Conservation (phyloP, 352 stramenopile species). For the Phytopythium delawarense region DNA sequence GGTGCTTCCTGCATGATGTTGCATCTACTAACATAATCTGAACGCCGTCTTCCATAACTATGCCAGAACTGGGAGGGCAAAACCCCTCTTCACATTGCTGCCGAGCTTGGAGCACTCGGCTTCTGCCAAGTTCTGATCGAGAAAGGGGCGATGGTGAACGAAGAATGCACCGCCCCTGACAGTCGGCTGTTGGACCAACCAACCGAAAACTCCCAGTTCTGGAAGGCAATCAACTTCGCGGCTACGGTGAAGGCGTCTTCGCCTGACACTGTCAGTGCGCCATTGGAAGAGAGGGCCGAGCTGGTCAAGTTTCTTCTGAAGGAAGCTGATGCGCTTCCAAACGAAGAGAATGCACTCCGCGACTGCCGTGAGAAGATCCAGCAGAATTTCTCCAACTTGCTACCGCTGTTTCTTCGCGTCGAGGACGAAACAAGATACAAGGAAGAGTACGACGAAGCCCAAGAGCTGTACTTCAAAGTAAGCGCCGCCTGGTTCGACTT, state of each 20-base stretch:
- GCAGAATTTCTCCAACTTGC: slow-evolving; percentile 25
- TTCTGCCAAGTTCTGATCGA: slow-evolving; percentile 38
- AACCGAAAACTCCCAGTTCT: slow-evolving; percentile 29
- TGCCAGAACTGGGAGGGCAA: slow-evolving; percentile 51
- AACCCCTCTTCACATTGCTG: slow-evolving; percentile 46
- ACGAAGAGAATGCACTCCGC: slow-evolving; percentile 25
- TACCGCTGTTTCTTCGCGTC: slow-evolving; percentile 33
- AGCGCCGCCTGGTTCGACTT: background rate
- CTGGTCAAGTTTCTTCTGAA: slow-evolving; percentile 34
- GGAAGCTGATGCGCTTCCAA: slow-evolving; percentile 29
- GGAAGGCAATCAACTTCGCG: slow-evolving; percentile 50
- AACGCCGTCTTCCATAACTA: background rate
- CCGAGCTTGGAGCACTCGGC: slow-evolving; percentile 37
- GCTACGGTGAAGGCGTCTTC: slow-evolving; percentile 16
- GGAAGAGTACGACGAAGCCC: slow-evolving; percentile 28
- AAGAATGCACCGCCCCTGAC: slow-evolving; percentile 35
- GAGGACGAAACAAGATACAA: slow-evolving; percentile 31
- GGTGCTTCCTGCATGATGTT: slow-evolving; percentile 1
- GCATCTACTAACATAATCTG: background rate
- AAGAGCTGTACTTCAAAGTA: slow-evolving; percentile 37
- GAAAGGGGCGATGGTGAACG: slow-evolving; percentile 27
- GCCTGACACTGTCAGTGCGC: slow-evolving; percentile 18
- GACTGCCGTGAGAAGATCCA: slow-evolving; percentile 41
- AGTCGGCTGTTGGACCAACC: slow-evolving; percentile 37
- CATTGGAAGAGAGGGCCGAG: slow-evolving; percentile 22